These are phyloP conservation scores for Lipomyces spencermartinsiae DNA, from an alignment of 805 yeast species.

Conservation along the genomic window DNA sequence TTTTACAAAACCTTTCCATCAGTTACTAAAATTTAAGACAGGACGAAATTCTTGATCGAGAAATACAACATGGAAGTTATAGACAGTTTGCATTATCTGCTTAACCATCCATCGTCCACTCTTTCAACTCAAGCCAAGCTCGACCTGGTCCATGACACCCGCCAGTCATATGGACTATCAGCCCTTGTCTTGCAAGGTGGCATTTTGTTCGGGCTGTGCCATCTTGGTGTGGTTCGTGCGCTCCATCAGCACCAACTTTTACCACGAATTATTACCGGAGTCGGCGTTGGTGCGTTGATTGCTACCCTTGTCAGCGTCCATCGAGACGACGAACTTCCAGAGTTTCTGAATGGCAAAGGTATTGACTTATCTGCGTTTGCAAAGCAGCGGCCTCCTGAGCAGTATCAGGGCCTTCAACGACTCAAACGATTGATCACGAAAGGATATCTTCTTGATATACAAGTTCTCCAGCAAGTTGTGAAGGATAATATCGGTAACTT, in stretches of 20 bases:
- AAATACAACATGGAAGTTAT: conserved; percentile 81
- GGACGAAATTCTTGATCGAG: conserved; percentile 88
- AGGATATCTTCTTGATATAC: conserved; percentile 86
- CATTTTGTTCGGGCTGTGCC: conserved; percentile 90
- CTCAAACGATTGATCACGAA: conserved; percentile 72
- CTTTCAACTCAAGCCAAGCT: conserved; percentile 58
- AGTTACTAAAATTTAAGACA: background rate
- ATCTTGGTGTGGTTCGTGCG: conserved; percentile 88
- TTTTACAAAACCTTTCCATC: background rate
- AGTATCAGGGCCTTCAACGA: conserved; percentile 16
- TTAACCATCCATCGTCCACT: conserved; percentile 42
- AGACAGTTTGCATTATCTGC: conserved; percentile 66
- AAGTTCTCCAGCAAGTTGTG: conserved; percentile 79
- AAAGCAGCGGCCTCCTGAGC: conserved; percentile 8
- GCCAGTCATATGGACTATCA: conserved; percentile 87
- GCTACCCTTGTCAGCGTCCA: conserved; percentile 84
- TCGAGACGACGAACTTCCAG: conserved; percentile 65
- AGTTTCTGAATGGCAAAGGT: conserved; percentile 45
- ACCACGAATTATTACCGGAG: conserved; percentile 88
- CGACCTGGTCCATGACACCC: conserved; percentile 83
- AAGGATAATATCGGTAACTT: conserved; percentile 74
- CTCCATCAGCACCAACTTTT: conserved; percentile 74
- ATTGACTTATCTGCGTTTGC: conserved; percentile 31
- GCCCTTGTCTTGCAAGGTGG: conserved; percentile 95
- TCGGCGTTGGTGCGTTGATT: conserved; percentile 92